Conservation (phyloP, 1,139 yeast species). For the Kodamaea alishanica region DNA sequence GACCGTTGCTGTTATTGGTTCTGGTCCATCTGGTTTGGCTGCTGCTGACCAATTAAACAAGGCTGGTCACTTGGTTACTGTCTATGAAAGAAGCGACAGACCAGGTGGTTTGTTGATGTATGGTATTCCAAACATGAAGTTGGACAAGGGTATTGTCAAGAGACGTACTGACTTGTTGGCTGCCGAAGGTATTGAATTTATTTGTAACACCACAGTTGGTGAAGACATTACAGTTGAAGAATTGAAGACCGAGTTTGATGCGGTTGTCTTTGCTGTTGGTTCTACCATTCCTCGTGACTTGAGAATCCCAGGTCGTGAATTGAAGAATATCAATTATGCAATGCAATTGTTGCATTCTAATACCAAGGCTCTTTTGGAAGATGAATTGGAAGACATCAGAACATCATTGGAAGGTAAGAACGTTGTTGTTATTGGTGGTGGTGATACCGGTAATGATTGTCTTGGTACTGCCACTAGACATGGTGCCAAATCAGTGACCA, state of each 20-base stretch:
- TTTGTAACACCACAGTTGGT: slow-evolving; percentile 76
- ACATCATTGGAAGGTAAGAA: slow-evolving; percentile 74
- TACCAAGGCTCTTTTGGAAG: slow-evolving; percentile 85
- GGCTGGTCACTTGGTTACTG: slow-evolving; percentile 90
- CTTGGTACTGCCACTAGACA: slow-evolving; percentile 97
- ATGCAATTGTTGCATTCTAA: slow-evolving; percentile 88
- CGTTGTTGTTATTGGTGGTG: slow-evolving; percentile 98
- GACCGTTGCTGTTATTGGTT: slow-evolving; percentile 82
- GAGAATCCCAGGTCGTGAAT: slow-evolving; percentile 88
- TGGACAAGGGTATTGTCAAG: slow-evolving; percentile 88
- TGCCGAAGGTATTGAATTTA: slow-evolving; percentile 84
- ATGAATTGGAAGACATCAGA: slow-evolving; percentile 73
- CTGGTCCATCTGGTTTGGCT: slow-evolving; percentile 93
- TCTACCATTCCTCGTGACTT: slow-evolving; percentile 95
- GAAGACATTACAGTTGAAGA: slow-evolving; percentile 73
- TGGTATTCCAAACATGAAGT: slow-evolving; percentile 99
- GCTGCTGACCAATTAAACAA: slow-evolving; percentile 95
- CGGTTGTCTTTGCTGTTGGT: slow-evolving; percentile 91
- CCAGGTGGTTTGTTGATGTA: slow-evolving; percentile 97
- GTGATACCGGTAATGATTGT: slow-evolving; percentile 99
- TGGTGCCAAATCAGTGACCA: slow-evolving; percentile 92
- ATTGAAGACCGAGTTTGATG: slow-evolving; percentile 63
- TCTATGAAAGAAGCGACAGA: slow-evolving; percentile 91
- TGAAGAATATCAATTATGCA: slow-evolving; percentile 88
- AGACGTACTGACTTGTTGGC: slow-evolving; percentile 88